Percentiles rank a stretch among this genome's conserved stretches.
These are phyloP conservation scores for Croton laevigatus DNA, from an alignment of 441 rosid genomes.

Conservation along the genomic window DNA sequence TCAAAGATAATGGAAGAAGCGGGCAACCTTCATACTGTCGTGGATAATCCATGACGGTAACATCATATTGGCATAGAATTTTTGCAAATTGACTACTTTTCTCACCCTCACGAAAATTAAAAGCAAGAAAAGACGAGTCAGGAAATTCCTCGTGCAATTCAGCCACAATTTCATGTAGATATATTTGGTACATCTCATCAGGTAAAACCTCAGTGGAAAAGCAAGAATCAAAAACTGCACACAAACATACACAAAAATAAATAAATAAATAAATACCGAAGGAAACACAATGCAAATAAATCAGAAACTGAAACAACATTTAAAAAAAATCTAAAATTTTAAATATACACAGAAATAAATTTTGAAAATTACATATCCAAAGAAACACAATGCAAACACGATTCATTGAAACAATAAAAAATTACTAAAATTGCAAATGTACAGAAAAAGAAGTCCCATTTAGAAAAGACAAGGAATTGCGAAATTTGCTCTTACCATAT, in stretches of 20 bases:
- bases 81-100: constrained; percentile 68
- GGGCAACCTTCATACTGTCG: constrained; percentile 97
- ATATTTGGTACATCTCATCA: constrained; percentile 59
- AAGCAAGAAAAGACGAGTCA: constrained; percentile 70
- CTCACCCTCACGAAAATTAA: constrained; percentile 89
- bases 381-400: background rate
- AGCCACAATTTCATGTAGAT: constrained; percentile 60
- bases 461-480: background rate
- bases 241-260: background rate
- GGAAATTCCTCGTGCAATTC: constrained; percentile 86
- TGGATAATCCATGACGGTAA: constrained; percentile 83
- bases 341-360: background rate
- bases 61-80: constrained; percentile 68
- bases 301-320: background rate
- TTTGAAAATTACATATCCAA: background rate
- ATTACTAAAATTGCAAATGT: background rate
- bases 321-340: background rate
- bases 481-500: constrained; percentile 50
- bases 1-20: constrained; percentile 70
- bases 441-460: too few species aligned
- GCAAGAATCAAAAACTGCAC: constrained; percentile 91
- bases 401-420: background rate
- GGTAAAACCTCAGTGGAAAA: constrained; percentile 85
- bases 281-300: background rate
- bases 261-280: background rate